Conservation (phyloP, 1,284 basidiomycete genomes). For the Agroathelia rolfsii region DNA sequence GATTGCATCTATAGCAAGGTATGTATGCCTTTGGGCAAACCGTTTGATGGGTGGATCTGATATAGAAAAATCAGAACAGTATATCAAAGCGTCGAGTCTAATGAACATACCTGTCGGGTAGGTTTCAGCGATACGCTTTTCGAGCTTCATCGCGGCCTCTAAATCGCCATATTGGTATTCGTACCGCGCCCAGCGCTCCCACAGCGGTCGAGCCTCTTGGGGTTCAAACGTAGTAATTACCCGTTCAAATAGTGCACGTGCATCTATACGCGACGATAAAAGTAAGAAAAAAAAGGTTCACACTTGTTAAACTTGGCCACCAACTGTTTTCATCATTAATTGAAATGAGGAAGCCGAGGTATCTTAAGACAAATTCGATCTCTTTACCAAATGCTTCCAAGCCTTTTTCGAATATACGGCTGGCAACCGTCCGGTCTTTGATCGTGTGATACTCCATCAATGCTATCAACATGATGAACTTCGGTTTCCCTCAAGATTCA, state of each 20-base stretch:
- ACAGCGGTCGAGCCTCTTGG: slow-evolving; percentile 76
- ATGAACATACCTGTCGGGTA: slow-evolving; percentile 66
- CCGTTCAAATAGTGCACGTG: slow-evolving; percentile 90
- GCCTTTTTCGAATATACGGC: slow-evolving; percentile 92
- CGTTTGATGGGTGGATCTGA: slow-evolving; percentile 87
- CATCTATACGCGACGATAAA: slow-evolving; percentile 52
- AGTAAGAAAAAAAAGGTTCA: slow-evolving; percentile 5
- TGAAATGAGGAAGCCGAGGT: slow-evolving; percentile 88
- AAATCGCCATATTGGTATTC: slow-evolving; percentile 94
- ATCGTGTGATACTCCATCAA: slow-evolving; percentile 95
- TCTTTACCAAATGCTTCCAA: slow-evolving; percentile 79
- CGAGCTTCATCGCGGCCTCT: slow-evolving; percentile 82
- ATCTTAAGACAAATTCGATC: slow-evolving; percentile 78
- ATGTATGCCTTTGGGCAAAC: slow-evolving; percentile 86
- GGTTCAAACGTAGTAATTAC: slow-evolving; percentile 73
- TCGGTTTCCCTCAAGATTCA: slow-evolving; percentile 3
- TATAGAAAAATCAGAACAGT: slow-evolving; percentile 6
- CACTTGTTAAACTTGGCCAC: slow-evolving; percentile 19
- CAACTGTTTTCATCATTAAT: slow-evolving; percentile 94
- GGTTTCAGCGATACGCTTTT: slow-evolving; percentile 78
- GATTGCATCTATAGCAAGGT: slow-evolving; percentile 82
- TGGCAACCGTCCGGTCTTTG: slow-evolving; percentile 78
- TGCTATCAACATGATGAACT: slow-evolving; percentile 36
- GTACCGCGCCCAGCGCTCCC: slow-evolving; percentile 94
- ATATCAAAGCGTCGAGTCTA: slow-evolving; percentile 5